A percentile compares a stretch with the other conserved stretches of the same genome.
phyloP scores from a whole-genome alignment of 352 stramenopile genomes.

The Hyaloperonospora brassicae region DNA sequence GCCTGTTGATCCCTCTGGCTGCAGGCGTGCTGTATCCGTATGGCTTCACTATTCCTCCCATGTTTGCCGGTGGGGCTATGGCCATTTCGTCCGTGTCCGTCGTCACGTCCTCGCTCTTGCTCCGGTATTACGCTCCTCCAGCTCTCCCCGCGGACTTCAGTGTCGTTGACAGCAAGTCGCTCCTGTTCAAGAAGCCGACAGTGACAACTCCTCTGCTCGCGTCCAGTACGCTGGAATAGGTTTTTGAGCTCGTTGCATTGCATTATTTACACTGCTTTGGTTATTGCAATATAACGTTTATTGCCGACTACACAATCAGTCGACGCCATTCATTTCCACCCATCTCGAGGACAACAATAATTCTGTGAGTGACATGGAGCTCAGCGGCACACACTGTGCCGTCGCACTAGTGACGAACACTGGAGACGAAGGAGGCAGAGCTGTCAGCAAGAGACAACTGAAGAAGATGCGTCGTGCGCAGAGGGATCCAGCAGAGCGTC shows the following conservation, averaged over 20 bases:
- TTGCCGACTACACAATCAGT: too few relatives aligned
- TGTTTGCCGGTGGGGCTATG: constrained; percentile 94
- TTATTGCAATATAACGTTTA: not conserved
- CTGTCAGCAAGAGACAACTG: constrained; percentile 37
- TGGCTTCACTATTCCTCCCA: constrained; percentile 90
- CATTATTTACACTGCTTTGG: not conserved
- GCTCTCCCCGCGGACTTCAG: constrained; percentile 49
- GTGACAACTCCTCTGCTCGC: constrained; percentile 63
- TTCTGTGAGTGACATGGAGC: constrained; percentile 14
- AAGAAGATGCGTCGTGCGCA: constrained; percentile 36
- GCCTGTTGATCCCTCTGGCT: constrained; percentile 93
- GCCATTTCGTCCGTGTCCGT: constrained; percentile 95
- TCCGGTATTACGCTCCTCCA: constrained; percentile 88
- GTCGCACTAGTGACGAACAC: not conserved
- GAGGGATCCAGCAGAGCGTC: constrained; percentile 21
- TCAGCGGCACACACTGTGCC: not conserved
- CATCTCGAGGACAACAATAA: too few relatives aligned
- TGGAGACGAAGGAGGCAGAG: constrained; percentile 6
- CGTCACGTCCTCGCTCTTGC: constrained; percentile 89
- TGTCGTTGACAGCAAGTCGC: constrained; percentile 59
- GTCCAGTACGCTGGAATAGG: constrained; percentile 54
- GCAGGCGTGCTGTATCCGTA: constrained; percentile 95
- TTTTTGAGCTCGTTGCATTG: not conserved
- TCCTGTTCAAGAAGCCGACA: constrained; percentile 78
- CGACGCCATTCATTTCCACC: too few relatives aligned